phyloP scores from a whole-genome alignment of 1,284 basidiomycete species.

The Ganoderma meredithae region DNA sequence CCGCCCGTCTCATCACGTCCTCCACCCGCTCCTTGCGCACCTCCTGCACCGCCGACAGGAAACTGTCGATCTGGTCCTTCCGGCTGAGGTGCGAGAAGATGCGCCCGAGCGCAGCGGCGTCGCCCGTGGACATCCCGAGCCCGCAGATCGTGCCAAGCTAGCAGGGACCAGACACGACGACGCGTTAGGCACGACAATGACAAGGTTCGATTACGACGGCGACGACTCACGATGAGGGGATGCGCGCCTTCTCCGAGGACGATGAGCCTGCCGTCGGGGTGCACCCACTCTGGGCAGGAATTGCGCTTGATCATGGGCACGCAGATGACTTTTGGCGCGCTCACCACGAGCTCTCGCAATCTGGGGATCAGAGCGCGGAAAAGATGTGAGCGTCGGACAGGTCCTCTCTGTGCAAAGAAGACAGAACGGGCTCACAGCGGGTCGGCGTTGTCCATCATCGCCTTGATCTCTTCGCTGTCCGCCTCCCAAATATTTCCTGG shows the following conservation, averaged over 20 bases:
- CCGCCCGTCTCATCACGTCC: slow-evolving; percentile 27
- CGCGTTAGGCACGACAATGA: too few species aligned
- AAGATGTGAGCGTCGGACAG: neutral
- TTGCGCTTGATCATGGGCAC: slow-evolving; percentile 28
- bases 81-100: slow-evolving; percentile 61
- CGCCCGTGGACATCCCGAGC: slow-evolving; percentile 61
- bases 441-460: slow-evolving; percentile 20
- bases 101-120: slow-evolving; percentile 64
- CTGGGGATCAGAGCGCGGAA: slow-evolving; percentile 5
- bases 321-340: slow-evolving; percentile 12
- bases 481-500: neutral
- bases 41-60: slow-evolving; percentile 61
- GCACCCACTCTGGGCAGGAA: slow-evolving; percentile 39
- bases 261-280: slow-evolving; percentile 34
- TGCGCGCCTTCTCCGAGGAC: slow-evolving; percentile 53
- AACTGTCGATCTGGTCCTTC: slow-evolving; percentile 56
- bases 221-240: slow-evolving; percentile 53
- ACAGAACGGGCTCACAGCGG: slow-evolving; percentile 18
- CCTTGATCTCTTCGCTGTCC: neutral
- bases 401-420: neutral
- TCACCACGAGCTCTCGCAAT: slow-evolving; percentile 24
- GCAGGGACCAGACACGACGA: too few species aligned
- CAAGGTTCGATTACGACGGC: too few species aligned
- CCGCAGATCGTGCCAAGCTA: slow-evolving; percentile 64
- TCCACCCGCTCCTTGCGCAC: slow-evolving; percentile 42